Conservation (phyloP, 106 monocot species). For the Allium sativum region DNA sequence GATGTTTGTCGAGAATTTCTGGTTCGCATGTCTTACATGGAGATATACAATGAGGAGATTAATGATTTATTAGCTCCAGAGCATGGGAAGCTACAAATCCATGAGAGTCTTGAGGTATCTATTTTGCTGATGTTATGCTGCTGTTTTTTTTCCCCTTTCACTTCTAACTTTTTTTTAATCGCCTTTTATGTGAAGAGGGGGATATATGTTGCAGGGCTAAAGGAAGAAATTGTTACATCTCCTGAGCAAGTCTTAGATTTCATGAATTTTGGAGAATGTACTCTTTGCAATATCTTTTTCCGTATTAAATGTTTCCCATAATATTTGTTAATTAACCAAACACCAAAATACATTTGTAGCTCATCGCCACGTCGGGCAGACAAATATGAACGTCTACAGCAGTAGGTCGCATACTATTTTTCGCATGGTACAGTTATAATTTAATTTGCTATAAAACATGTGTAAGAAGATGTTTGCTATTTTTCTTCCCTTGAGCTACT, state of each 20-base stretch:
- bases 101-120: conserved; percentile 82
- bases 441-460: too few species aligned
- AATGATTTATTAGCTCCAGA: conserved; percentile 97
- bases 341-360: conserved; percentile 23
- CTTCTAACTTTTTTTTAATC: background rate
- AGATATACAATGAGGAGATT: conserved; percentile 97
- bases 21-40: conserved; percentile 94
- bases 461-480: too few species aligned
- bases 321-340: too few species aligned
- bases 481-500: too few species aligned
- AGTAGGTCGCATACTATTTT: conserved; percentile 99
- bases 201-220: conserved; percentile 94
- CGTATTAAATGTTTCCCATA: background rate
- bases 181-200: conserved; percentile 47
- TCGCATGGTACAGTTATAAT: conserved; percentile 44
- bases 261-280: conserved; percentile 96
- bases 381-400: conserved; percentile 95
- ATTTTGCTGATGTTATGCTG: background rate
- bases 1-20: conserved; percentile 70
- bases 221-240: conserved; percentile 82
- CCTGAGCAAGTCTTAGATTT: conserved; percentile 78
- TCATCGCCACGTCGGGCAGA: conserved; percentile 94
- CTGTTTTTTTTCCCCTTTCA: background rate
- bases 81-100: conserved; percentile 85
- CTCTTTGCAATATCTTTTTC: conserved; percentile 3